Percentiles rank a stretch among this genome's conserved stretches.
Conservation (phyloP, 2,329 filamentous ascomycete species). For the Penicillium hesseltinei region DNA sequence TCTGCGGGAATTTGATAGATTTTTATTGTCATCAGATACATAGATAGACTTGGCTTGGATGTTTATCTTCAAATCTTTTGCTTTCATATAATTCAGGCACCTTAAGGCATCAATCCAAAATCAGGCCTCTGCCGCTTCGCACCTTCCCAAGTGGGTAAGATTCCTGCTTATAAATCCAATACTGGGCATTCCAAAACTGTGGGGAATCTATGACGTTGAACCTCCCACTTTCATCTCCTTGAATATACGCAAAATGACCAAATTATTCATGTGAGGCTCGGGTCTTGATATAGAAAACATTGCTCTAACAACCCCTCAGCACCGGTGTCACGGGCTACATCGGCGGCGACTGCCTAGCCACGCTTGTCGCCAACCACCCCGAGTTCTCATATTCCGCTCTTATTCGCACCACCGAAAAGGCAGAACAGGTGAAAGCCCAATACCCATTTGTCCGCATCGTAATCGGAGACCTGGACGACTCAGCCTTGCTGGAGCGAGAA, state of each 20-base stretch:
- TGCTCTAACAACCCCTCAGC: conserved; percentile 24
- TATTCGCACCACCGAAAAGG: conserved; percentile 40
- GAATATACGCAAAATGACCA: conserved; percentile 12
- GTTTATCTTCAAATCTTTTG: neutral
- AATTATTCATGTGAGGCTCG: conserved; percentile 17
- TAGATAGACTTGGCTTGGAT: neutral
- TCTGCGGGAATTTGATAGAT: conserved; percentile 17
- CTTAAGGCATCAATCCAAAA: no score
- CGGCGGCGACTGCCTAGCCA: conserved; percentile 49
- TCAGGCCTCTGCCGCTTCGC: neutral
- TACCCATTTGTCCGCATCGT: conserved; percentile 53
- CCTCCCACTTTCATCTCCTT: neutral
- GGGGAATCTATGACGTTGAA: no score
- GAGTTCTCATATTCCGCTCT: conserved; percentile 41
- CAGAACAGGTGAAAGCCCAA: conserved; percentile 32
- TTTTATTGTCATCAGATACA: conserved; percentile 7
- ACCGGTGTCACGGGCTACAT: conserved; percentile 53
- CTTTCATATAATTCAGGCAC: no score
- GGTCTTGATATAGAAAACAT: no score
- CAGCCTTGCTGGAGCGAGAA: conserved; percentile 45
- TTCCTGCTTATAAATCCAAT: neutral
- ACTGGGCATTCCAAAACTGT: neutral
- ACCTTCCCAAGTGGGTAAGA: no score
- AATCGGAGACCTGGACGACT: conserved; percentile 51
- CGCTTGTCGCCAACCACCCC: conserved; percentile 41